Base-by-base conservation (phyloP, 1,284 basidiomycete species). In the Schizophyllum amplum region DNA sequence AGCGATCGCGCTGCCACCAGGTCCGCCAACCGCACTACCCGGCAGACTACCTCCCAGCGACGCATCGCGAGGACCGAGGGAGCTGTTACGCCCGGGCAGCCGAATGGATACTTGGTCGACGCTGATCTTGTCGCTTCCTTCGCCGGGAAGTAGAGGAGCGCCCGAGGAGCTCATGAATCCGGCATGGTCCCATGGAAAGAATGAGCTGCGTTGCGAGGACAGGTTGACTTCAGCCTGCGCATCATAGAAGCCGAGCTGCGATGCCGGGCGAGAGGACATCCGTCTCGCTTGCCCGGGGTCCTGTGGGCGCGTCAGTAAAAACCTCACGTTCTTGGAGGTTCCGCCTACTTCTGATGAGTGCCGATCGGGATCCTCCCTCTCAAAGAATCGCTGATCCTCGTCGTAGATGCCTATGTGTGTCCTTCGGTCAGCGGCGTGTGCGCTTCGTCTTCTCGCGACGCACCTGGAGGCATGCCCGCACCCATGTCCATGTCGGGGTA, bases 181-280 rank as follows among this genome's bases (percentile, higher is more conserved):
- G 15, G 86, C 87, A 67, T 90, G 78, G 64, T 91, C 88, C 89
- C 89, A 92, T 4, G 89, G 90, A 67, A 90, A 90, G 50, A 90
- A 68, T 5, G 83, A 81, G 63, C 81, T 87, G 33, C 78, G 75
- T 64, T 89, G 87, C 20, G 85, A 57, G 56, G 64, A 33, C 6
- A 33, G 5, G 27, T 33, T 33, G 27, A 33, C 5, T 13, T 33
- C 52, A 53, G 55, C 67, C 52, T 69, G 66, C 47, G 69, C 65
- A 54, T 77, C 72, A 46, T 73, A 67, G 20, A 64, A 65, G 17
- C 63, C 70, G 6, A 73, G 60, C 52, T 77, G 42, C 75, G 56
- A 80, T 66, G 20, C 73, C 78, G 51, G 67, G 66, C 69, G 25
- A 74, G 25, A 76, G 49, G 86, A 86, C 26, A 71, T 71, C 27